Conservation (phyloP, 179 eudicot genomes). For the Heliamphora ciliata region DNA sequence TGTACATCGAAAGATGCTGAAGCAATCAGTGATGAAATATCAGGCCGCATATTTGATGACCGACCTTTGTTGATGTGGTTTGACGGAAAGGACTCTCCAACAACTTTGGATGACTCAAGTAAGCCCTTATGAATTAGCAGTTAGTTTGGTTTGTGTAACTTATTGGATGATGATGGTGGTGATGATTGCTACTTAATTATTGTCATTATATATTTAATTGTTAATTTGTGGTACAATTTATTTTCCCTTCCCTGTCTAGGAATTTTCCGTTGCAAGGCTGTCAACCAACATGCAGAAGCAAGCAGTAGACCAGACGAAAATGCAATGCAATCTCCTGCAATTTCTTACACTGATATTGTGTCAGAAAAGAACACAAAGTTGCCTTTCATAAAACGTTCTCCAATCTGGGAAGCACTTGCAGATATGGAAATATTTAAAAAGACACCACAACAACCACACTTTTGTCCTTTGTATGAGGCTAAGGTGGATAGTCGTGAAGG, state of each 20-base stretch:
- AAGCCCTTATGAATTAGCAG: neutral
- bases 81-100: neutral
- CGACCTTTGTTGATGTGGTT: constrained; percentile 5
- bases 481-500: constrained; percentile 54
- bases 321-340: constrained; percentile 23
- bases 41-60: constrained; percentile 4
- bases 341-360: neutral
- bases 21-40: neutral
- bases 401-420: constrained; percentile 39
- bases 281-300: constrained; percentile 18
- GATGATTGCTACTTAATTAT: neutral
- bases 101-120: constrained; percentile 7
- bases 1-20: neutral
- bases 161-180: neutral
- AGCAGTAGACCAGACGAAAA: constrained; percentile 6
- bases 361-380: constrained; percentile 11
- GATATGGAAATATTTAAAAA: constrained; percentile 43
- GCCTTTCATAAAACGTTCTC: constrained; percentile 39
- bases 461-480: constrained; percentile 32
- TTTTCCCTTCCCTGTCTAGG: constrained; percentile 8
- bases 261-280: constrained; percentile 16
- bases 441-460: constrained; percentile 49
- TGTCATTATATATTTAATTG: neutral
- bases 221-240: neutral
- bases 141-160: neutral